These are phyloP conservation scores for Hamigera avellanea DNA, from an alignment of 495 filamentous ascomycete species.

Conservation along the genomic window DNA sequence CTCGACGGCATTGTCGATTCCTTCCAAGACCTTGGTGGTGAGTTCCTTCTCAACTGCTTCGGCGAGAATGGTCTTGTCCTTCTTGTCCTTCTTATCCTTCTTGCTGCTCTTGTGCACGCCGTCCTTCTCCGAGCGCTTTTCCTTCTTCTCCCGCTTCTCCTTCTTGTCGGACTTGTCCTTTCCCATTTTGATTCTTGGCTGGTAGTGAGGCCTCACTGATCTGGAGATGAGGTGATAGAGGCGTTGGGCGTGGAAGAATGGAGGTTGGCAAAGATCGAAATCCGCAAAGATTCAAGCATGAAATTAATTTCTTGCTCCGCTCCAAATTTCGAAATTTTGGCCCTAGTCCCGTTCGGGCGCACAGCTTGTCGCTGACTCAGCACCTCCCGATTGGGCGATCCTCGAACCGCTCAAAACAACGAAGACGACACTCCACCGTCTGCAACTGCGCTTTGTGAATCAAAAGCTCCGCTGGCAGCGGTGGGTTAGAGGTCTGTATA, in stretches of 20 bases:
- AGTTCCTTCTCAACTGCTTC: constrained; percentile 55
- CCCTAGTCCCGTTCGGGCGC: constrained; percentile 24
- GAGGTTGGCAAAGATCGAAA: constrained; percentile 1
- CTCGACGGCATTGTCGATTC: constrained; percentile 36
- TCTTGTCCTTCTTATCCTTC: constrained; percentile 60
- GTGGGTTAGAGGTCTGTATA: too few relatives aligned
- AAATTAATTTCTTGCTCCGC: too few relatives aligned
- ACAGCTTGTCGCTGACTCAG: constrained; percentile 23
- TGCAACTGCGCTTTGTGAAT: too few relatives aligned
- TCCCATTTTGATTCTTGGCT: constrained; percentile 26
- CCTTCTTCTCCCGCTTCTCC: constrained; percentile 62
- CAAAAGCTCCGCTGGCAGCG: too few relatives aligned
- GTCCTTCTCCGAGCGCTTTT: constrained; percentile 62
- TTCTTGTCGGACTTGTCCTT: constrained; percentile 51
- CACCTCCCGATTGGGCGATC: constrained; percentile 5
- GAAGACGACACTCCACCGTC: too few relatives aligned
- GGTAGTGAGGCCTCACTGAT: constrained; percentile 7
- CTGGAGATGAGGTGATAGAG: constrained; percentile 1
- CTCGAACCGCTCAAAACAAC: constrained; percentile 2
- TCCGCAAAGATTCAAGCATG: constrained; percentile 25
- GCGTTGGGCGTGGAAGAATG: constrained; percentile 2
- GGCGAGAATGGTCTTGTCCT: constrained; percentile 48
- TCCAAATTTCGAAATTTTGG: constrained; percentile 28
- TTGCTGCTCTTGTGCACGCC: constrained; percentile 57
- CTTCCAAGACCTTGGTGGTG: constrained; percentile 38